Conservation (phyloP, 495 filamentous ascomycete species). For the Rhizodiscina lignyota region DNA sequence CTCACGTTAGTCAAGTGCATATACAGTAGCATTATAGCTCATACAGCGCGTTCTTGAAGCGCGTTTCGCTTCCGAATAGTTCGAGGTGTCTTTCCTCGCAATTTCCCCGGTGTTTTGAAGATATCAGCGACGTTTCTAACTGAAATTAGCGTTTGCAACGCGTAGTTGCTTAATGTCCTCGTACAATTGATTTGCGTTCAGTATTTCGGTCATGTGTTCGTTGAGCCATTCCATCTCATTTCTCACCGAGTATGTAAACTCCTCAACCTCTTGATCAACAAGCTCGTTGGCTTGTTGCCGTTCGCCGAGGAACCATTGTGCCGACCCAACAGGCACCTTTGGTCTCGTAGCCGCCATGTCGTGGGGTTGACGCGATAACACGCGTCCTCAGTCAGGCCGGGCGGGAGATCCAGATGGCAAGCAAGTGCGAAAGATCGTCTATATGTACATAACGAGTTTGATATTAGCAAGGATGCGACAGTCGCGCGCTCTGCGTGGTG, state of each 20-base stretch:
- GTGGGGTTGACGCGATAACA: not conserved
- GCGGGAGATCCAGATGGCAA: too few relatives aligned
- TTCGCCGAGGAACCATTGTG: constrained; percentile 51
- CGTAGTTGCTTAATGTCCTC: too few relatives aligned
- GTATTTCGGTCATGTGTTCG: constrained; percentile 91
- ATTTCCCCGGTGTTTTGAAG: constrained; percentile 90
- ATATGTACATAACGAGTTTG: too few relatives aligned
- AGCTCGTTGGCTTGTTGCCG: constrained; percentile 45
- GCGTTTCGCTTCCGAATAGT: constrained; percentile 55
- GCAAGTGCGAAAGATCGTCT: not conserved
- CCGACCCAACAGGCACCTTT: constrained; percentile 40
- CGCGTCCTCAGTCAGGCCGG: too few relatives aligned
- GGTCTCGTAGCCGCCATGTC: constrained; percentile 17
- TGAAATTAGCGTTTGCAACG: constrained; percentile 20
- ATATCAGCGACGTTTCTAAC: constrained; percentile 70
- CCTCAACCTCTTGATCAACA: constrained; percentile 60
- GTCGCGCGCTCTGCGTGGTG: too few relatives aligned
- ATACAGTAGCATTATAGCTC: constrained; percentile 10
- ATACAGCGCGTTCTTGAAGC: constrained; percentile 51
- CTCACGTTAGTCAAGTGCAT: constrained; percentile 5
- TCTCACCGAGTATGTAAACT: constrained; percentile 72
- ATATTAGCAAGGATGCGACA: too few relatives aligned
- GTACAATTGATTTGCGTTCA: constrained; percentile 71
- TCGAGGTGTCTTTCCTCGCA: constrained; percentile 84
- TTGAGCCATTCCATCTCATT: constrained; percentile 94